phyloP scores from a whole-genome alignment of 169 alveolate genomes.

The Eimeria praecox region DNA sequence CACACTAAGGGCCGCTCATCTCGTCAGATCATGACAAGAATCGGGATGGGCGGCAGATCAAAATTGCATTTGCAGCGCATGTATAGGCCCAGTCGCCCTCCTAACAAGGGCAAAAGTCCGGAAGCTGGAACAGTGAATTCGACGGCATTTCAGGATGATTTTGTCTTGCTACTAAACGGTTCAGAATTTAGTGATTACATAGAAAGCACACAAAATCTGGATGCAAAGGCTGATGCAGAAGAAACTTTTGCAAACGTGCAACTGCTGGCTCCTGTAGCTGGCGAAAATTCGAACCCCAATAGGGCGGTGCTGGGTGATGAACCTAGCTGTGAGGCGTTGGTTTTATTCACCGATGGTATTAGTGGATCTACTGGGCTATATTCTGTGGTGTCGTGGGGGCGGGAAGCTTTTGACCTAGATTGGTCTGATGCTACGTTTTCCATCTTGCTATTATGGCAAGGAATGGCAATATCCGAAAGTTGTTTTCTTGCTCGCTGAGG shows the following conservation, averaged over 20 bases:
- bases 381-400: background rate
- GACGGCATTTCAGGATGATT: background rate
- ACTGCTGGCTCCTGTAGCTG: background rate
- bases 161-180: background rate
- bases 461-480: background rate
- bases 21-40: background rate
- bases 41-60: background rate
- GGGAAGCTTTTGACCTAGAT: background rate
- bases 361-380: background rate
- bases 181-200: background rate
- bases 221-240: background rate
- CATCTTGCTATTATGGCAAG: background rate
- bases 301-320: conserved; percentile 13
- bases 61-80: background rate
- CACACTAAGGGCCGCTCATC: background rate
- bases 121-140: background rate
- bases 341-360: background rate
- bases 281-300: background rate
- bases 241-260: background rate
- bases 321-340: conserved; percentile 20
- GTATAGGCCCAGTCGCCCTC: background rate
- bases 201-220: background rate
- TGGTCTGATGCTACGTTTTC: background rate
- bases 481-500: background rate
- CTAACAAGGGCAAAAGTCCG: background rate